Percentiles rank a stretch among this genome's conserved stretches.
Conservation (phyloP, 306 rosid species). For the Rubus idaeus region DNA sequence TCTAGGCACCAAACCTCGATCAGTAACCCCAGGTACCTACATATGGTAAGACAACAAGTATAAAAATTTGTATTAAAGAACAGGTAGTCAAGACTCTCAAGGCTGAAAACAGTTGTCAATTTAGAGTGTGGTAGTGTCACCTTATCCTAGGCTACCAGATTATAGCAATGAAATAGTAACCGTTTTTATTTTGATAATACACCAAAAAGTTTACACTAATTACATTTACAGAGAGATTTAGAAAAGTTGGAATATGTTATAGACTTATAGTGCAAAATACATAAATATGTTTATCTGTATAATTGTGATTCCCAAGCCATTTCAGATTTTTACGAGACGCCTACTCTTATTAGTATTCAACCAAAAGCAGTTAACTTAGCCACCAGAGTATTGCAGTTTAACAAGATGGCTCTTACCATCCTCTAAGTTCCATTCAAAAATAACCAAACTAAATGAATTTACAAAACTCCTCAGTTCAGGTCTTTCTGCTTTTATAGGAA, state of each 20-base stretch:
- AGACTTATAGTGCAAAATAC: too few relatives aligned
- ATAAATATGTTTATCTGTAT: too few relatives aligned
- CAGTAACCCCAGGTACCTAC: constrained; percentile 92
- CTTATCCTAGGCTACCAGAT: neutral
- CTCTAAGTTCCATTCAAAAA: neutral
- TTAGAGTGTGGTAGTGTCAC: neutral
- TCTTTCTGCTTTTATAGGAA: neutral
- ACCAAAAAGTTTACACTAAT: neutral
- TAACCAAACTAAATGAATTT: neutral
- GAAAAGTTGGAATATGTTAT: neutral
- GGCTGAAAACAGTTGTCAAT: neutral
- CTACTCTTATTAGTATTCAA: neutral
- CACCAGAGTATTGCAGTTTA: too few relatives aligned
- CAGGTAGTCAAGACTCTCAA: neutral
- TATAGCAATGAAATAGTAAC: neutral
- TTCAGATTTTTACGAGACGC: too few relatives aligned
- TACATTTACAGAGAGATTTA: neutral
- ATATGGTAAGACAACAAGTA: neutral
- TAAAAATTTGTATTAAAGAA: neutral
- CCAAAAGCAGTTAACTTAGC: neutral
- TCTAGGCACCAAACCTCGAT: constrained; percentile 80
- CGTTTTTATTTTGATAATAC: neutral
- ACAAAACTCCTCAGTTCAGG: neutral
- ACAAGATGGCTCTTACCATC: neutral
- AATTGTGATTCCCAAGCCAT: too few relatives aligned